These are phyloP conservation scores for Ascochyta pisi DNA, from an alignment of 2,329 filamentous ascomycete species.

Conservation along the genomic window DNA sequence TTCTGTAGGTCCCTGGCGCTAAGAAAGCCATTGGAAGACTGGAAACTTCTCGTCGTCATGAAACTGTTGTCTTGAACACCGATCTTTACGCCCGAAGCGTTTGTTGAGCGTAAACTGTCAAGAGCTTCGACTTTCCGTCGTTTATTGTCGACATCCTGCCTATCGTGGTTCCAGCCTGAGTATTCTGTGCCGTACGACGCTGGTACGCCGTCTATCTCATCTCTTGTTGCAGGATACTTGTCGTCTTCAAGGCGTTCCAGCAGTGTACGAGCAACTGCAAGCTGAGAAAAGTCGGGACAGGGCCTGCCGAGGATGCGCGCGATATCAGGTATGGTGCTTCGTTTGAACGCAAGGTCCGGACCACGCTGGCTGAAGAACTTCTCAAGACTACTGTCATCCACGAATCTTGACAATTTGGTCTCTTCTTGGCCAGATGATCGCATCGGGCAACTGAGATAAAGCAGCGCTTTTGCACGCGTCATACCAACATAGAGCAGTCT, in stretches of 20 bases:
- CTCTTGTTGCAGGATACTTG: slow-evolving; percentile 43
- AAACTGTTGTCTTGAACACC: not conserved
- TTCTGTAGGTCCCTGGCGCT: slow-evolving; percentile 50
- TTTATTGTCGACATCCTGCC: slow-evolving; percentile 25
- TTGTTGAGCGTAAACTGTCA: not conserved
- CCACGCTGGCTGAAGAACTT: slow-evolving; percentile 67
- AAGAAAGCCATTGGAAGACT: slow-evolving; percentile 42
- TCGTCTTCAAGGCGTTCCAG: slow-evolving; percentile 47
- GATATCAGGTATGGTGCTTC: slow-evolving; percentile 67
- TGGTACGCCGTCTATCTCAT: slow-evolving; percentile 43
- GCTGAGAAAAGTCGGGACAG: slow-evolving; percentile 59
- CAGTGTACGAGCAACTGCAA: slow-evolving; percentile 30
- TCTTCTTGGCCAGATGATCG: slow-evolving; percentile 68
- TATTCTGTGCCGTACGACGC: slow-evolving; percentile 26
- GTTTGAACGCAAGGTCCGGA: slow-evolving; percentile 66
- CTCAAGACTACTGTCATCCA: slow-evolving; percentile 63
- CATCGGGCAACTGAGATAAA: slow-evolving; percentile 84
- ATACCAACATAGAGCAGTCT: slow-evolving; percentile 93
- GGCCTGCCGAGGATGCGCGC: slow-evolving; percentile 73
- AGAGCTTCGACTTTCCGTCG: slow-evolving; percentile 34
- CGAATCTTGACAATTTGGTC: slow-evolving; percentile 74
- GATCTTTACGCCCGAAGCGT: not conserved
- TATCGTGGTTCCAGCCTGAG: slow-evolving; percentile 15
- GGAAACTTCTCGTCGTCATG: slow-evolving; percentile 22
- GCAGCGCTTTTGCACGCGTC: slow-evolving; percentile 85